These are phyloP conservation scores for Eleusine coracana DNA, from an alignment of 176 grass and related monocot species.

Conservation along the genomic window DNA sequence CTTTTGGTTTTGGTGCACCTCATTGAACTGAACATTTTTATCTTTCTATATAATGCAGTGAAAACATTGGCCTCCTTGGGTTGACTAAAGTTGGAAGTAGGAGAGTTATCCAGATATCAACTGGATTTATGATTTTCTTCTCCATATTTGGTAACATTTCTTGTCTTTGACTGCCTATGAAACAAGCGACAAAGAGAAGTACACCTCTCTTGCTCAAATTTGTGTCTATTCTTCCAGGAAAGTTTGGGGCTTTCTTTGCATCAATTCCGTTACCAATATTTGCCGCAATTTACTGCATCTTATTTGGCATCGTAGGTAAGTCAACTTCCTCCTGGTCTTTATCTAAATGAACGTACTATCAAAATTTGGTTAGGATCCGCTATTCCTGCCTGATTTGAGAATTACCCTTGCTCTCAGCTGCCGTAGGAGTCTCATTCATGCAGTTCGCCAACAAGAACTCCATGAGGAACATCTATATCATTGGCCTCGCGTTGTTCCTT, in stretches of 20 bases:
- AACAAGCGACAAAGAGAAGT: not conserved
- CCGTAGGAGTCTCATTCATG: constrained; percentile 86
- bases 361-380: not conserved
- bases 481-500: constrained; percentile 84
- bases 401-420: constrained; percentile 52
- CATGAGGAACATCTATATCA: constrained; percentile 92
- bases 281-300: constrained; percentile 85
- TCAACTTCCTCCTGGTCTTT: constrained; percentile 6
- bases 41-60: constrained; percentile 57
- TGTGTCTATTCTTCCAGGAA: constrained; percentile 58
- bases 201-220: constrained; percentile 28
- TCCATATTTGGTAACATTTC: constrained; percentile 80
- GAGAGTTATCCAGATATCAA: constrained; percentile 89
- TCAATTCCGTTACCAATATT: constrained; percentile 96
- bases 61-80: constrained; percentile 90
- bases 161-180: constrained; percentile 24
- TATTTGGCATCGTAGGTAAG: constrained; percentile 96
- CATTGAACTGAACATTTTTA: constrained; percentile 24
- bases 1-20: constrained; percentile 1
- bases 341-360: not conserved
- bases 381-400: constrained; percentile 22
- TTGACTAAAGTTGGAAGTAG: constrained; percentile 94
- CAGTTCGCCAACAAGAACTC: constrained; percentile 96
- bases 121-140: constrained; percentile 98
- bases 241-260: constrained; percentile 97